Evolutionary conservation across 2,329 filamentous ascomycete genomes (phyloP), one percentile per base, ranked within the genome.

Genomic region (Eurotiales sp.): DNA sequence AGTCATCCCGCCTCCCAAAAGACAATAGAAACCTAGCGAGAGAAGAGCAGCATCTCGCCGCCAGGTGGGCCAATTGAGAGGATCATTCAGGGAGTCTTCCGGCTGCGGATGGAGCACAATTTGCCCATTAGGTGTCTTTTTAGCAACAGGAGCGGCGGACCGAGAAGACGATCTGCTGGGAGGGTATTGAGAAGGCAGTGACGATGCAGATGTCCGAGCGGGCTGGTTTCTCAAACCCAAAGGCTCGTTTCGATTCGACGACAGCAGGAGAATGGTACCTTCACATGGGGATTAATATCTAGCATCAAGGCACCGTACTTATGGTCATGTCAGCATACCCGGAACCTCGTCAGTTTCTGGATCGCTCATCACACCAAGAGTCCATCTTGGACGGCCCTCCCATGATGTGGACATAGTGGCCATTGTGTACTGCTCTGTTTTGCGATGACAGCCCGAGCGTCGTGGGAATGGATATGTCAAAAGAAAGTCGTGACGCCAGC

Each of bases 51-150:
- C 69, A 67, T 97, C 90, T 67, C 92, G 79, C 36, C 89, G 82
- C 84, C 88, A 89, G 6, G 79, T 73, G 0, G 88, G 84, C 92
- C 92, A 97, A 66, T 97, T 97, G 51, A 97, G 73, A 1, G 92
- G 92, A 61, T 97, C 92, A 58, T 97, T 96, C 46, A 79, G 76
- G 0, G 88, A 90, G 46, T 96, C 90, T 54, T 96, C 90, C 0
- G 92, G 92, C 65, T 97, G 92, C 0, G 92, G 92, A 0, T 95
- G 87, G 12, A 97, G 75, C 50, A 97, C 90, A 61, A 96, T 90
- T 55, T 82, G 80, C 14, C 90, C 90, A 65, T 96, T 87, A 30
- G 79, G 72, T 2, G 90, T 96, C 58, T 78, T 86, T 75, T 96
- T 96, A 72, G 83, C 82, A 14, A 30, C 50, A 14, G 65, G 61